Conservation (phyloP, 331 rosid species). For the Acacia concinna region DNA sequence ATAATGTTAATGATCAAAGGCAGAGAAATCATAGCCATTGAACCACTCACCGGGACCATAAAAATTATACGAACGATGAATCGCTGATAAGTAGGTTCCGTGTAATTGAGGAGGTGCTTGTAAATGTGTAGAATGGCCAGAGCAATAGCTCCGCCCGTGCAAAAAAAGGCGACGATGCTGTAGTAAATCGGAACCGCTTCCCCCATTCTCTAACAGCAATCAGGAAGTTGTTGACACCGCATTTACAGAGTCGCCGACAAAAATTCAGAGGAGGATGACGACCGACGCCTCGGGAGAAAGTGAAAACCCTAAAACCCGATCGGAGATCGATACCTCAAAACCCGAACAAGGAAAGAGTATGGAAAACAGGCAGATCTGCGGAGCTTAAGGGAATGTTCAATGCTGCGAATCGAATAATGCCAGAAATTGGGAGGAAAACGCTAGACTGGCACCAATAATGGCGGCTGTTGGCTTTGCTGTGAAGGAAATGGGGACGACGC, state of each 20-base stretch:
- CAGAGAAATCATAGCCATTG: neutral
- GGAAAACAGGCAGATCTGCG: constrained; percentile 37
- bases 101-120: constrained; percentile 85
- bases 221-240: constrained; percentile 5
- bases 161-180: constrained; percentile 62
- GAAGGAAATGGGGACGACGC: neutral
- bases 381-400: constrained; percentile 6
- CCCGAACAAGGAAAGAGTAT: neutral
- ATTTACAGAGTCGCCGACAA: neutral
- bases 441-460: constrained; percentile 39
- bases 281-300: constrained; percentile 3
- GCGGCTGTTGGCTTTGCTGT: constrained; percentile 37
- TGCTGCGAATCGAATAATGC: neutral
- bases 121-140: constrained; percentile 75
- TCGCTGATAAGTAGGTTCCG: constrained; percentile 95
- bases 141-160: constrained; percentile 85
- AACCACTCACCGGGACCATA: constrained; percentile 87
- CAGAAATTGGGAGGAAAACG: constrained; percentile 7
- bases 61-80: constrained; percentile 87
- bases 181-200: constrained; percentile 59
- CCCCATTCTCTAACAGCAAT: constrained; percentile 48
- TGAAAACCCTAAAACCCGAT: constrained; percentile 42
- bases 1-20: neutral
- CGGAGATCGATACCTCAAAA: neutral
- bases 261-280: neutral